phyloP scores from a whole-genome alignment of 1,139 yeast species.

The Sugiyamaella neomexicana region DNA sequence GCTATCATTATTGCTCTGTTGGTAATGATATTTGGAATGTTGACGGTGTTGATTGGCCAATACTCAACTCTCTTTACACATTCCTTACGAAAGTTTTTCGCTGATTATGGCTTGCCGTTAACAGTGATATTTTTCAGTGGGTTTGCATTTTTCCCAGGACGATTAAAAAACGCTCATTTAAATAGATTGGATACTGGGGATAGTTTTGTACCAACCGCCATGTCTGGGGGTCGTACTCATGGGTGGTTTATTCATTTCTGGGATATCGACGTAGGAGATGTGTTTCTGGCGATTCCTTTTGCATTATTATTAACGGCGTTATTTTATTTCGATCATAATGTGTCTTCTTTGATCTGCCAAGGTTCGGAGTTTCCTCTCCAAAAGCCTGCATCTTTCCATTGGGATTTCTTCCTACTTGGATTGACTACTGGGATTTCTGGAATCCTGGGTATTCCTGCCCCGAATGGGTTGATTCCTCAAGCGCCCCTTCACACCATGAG shows the following conservation, averaged over 20 bases:
- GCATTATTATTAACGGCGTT: constrained; percentile 79
- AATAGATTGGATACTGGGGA: constrained; percentile 67
- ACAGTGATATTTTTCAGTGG: constrained; percentile 89
- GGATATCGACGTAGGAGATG: constrained; percentile 69
- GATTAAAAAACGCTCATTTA: constrained; percentile 53
- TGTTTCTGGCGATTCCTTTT: constrained; percentile 89
- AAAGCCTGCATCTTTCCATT: constrained; percentile 89
- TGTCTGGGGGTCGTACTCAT: constrained; percentile 45
- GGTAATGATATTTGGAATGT: constrained; percentile 74
- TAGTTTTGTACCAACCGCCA: constrained; percentile 71
- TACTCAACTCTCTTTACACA: constrained; percentile 62
- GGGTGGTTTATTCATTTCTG: constrained; percentile 83
- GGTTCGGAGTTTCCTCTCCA: constrained; percentile 73
- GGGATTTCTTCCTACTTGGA: constrained; percentile 86
- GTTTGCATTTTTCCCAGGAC: constrained; percentile 85
- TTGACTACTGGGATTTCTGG: constrained; percentile 86
- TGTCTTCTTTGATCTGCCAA: constrained; percentile 89
- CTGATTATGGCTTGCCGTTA: constrained; percentile 83
- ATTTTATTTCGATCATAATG: constrained; percentile 93
- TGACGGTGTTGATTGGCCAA: constrained; percentile 59
- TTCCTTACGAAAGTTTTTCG: constrained; percentile 63
- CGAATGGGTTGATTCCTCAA: constrained; percentile 94
- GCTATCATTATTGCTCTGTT: constrained; percentile 70
- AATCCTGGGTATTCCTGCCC: constrained; percentile 86
- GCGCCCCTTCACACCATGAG: constrained; percentile 92